These are phyloP conservation scores for Rosa lucieae DNA, from an alignment of 306 rosid species.

Conservation along the genomic window DNA sequence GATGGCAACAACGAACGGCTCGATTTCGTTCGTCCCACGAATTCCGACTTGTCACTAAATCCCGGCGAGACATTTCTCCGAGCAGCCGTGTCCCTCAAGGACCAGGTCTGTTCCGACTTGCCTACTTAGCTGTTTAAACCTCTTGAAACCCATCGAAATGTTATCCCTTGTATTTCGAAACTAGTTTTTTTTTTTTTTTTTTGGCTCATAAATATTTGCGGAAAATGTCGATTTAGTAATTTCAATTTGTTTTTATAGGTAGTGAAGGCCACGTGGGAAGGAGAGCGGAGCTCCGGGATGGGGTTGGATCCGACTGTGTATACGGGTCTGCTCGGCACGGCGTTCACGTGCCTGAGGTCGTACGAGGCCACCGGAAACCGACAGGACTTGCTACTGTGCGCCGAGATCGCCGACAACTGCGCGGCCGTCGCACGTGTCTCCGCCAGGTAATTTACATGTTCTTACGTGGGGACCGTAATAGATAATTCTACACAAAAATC, in stretches of 20 bases:
- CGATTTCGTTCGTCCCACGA: conserved; percentile 40
- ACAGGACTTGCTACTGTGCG: conserved; percentile 56
- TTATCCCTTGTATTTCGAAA: neutral
- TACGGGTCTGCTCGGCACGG: conserved; percentile 77
- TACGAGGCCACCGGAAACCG: conserved; percentile 54
- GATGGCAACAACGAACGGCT: conserved; percentile 42
- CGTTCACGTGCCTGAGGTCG: conserved; percentile 74
- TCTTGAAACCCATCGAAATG: neutral
- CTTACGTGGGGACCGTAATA: neutral
- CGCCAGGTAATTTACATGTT: conserved; percentile 41
- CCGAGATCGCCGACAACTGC: conserved; percentile 62
- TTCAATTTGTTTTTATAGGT: conserved; percentile 34
- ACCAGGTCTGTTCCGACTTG: conserved; percentile 37
- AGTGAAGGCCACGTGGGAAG: conserved; percentile 63
- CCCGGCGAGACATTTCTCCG: conserved; percentile 43
- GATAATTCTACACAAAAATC: neutral
- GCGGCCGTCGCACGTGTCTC: conserved; percentile 52
- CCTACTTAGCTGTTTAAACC: no score
- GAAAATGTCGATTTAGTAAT: neutral
- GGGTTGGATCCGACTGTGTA: conserved; percentile 72
- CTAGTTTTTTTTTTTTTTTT: neutral
- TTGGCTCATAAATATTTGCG: no score
- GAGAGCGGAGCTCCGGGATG: conserved; percentile 25
- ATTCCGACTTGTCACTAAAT: conserved; percentile 28
- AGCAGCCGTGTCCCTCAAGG: conserved; percentile 74